phyloP scores from a whole-genome alignment of 257 asterid species.

The Capsicum pubescens region DNA sequence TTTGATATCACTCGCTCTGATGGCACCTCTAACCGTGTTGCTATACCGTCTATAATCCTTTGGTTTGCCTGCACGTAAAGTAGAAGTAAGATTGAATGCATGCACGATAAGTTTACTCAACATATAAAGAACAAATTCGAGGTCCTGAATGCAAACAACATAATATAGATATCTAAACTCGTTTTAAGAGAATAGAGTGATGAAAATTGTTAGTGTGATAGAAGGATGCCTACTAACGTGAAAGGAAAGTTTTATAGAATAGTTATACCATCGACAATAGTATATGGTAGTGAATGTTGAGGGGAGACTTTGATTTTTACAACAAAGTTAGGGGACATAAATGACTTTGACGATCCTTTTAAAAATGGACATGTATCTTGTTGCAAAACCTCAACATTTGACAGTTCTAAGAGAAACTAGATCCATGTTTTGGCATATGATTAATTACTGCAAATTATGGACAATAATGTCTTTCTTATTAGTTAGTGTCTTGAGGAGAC shows the following conservation, averaged over 20 bases:
- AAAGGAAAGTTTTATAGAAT: neutral
- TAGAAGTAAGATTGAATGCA: neutral
- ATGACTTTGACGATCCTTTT: no score
- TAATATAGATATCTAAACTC: neutral
- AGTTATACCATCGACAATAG: no score
- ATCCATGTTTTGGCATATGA: no score
- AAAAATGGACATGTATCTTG: no score
- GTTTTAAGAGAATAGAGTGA: neutral
- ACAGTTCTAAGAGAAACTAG: no score
- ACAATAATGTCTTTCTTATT: no score
- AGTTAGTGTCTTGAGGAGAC: no score
- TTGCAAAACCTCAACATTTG: no score
- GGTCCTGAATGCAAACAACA: neutral
- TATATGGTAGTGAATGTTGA: neutral
- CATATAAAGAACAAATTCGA: neutral
- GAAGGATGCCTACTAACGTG: neutral
- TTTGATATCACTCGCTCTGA: slow-evolving; percentile 83
- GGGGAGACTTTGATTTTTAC: no score
- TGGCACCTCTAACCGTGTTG: slow-evolving; percentile 67
- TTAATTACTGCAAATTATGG: no score
- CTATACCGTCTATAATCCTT: slow-evolving; percentile 87
- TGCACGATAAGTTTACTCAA: neutral
- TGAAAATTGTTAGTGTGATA: neutral
- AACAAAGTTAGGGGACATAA: no score
- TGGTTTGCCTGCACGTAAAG: slow-evolving; percentile 65